Percentiles rank a stretch among this genome's conserved stretches.
These are phyloP conservation scores for Beauveria sp. DNA, from an alignment of 2,329 filamentous ascomycete species.

Conservation along the genomic window DNA sequence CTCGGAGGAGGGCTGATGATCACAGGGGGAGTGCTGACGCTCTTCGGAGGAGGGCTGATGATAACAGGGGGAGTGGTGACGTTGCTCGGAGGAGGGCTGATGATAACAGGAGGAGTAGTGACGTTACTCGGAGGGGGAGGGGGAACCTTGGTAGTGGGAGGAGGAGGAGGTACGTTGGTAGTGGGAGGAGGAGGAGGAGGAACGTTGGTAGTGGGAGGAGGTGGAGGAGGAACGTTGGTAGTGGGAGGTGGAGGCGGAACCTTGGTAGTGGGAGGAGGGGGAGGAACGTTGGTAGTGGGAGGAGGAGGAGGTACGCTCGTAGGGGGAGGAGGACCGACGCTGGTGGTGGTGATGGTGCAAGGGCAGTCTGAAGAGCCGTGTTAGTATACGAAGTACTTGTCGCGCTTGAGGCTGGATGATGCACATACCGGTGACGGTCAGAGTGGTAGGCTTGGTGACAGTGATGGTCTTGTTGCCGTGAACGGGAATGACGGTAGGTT, in stretches of 20 bases:
- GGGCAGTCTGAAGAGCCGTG: constrained; percentile 33
- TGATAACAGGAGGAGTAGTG: too few species aligned
- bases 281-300: constrained; percentile 19
- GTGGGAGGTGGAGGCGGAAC: constrained; percentile 1
- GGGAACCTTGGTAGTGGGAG: too few species aligned
- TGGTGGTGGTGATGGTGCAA: constrained; percentile 32
- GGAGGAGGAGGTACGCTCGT: constrained; percentile 10
- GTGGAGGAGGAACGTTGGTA: background rate
- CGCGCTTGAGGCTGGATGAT: background rate
- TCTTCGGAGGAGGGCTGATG: too few species aligned
- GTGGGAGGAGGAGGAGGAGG: background rate
- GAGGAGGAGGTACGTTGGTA: too few species aligned
- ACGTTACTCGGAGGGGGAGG: too few species aligned
- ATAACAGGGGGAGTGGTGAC: too few species aligned
- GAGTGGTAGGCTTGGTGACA: constrained; percentile 30
- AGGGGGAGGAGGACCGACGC: constrained; percentile 14
- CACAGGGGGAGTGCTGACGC: too few species aligned
- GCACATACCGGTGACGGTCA: constrained; percentile 38
- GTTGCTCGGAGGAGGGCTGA: too few species aligned
- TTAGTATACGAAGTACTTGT: constrained; percentile 16
- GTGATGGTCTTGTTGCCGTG: constrained; percentile 35
- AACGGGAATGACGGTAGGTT: constrained; percentile 28
- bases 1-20: too few species aligned
- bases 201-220: background rate
- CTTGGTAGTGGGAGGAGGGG: constrained; percentile 6